A percentile compares a stretch with the other conserved stretches of the same genome.
Conservation (phyloP, 805 yeast genomes). For the Metschnikowia peoriensis region DNA sequence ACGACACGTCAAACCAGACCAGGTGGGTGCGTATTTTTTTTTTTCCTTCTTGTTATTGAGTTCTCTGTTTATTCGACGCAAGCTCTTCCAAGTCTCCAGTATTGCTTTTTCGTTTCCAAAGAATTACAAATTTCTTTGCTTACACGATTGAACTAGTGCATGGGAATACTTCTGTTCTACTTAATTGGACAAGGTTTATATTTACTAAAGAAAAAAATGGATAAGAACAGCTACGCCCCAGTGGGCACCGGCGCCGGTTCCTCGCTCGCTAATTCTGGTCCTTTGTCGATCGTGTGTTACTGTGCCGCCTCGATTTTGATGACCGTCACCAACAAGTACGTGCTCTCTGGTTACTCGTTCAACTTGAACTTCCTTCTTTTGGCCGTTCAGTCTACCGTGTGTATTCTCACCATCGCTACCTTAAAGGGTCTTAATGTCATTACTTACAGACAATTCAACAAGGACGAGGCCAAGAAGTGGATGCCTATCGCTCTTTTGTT, state of each 20-base stretch:
- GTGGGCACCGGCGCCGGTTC: constrained; percentile 20
- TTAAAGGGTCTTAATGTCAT: constrained; percentile 74
- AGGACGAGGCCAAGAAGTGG: constrained; percentile 92
- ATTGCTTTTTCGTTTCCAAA: not conserved
- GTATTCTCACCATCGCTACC: constrained; percentile 69
- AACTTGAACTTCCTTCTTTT: constrained; percentile 84
- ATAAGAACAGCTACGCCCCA: constrained; percentile 27
- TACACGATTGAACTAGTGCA: constrained; percentile 16
- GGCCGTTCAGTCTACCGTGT: constrained; percentile 85
- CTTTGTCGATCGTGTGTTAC: constrained; percentile 74
- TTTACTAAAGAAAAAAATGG: constrained; percentile 35
- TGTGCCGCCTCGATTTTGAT: constrained; percentile 92
- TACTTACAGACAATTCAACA: constrained; percentile 82
- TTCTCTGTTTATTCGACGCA: constrained; percentile 1
- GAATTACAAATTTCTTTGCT: not conserved
- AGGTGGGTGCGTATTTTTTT: not conserved
- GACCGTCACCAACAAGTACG: constrained; percentile 97
- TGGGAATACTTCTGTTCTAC: constrained; percentile 44
- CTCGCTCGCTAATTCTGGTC: constrained; percentile 52
- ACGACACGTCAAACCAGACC: constrained; percentile 8
- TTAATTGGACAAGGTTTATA: constrained; percentile 35
- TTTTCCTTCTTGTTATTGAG: constrained; percentile 2
- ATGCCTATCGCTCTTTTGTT: constrained; percentile 87
- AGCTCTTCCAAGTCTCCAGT: not conserved
- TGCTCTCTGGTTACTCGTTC: constrained; percentile 69